These are phyloP conservation scores for Bombardia bombarda DNA, from an alignment of 495 filamentous ascomycete genomes.

Conservation along the genomic window DNA sequence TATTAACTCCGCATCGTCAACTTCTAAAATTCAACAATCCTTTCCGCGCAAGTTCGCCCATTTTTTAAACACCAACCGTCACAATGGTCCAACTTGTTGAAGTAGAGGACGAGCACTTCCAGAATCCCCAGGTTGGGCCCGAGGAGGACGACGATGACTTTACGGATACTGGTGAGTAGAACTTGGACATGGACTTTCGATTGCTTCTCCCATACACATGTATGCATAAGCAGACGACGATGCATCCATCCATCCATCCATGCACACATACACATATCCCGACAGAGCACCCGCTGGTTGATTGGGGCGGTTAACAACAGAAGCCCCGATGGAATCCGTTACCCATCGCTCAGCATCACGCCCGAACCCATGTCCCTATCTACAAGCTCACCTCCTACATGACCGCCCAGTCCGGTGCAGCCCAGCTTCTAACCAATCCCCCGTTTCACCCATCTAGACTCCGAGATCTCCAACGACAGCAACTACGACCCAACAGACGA, in stretches of 20 bases:
- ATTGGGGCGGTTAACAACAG: no score
- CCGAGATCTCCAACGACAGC: conserved; percentile 55
- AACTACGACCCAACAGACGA: conserved; percentile 47
- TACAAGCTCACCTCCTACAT: not conserved
- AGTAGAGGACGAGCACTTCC: conserved; percentile 92
- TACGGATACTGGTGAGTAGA: conserved; percentile 74
- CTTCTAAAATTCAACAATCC: no score
- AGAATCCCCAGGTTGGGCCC: conserved; percentile 58
- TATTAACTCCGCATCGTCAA: no score
- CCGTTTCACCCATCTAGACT: conserved; percentile 34
- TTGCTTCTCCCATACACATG: no score
- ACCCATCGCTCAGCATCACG: no score
- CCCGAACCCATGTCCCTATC: not conserved
- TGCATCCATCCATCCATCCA: no score
- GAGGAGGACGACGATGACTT: conserved; percentile 81
- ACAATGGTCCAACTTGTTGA: conserved; percentile 96
- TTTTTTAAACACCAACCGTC: conserved; percentile 14
- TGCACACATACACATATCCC: no score
- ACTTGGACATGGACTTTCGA: no score
- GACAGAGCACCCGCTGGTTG: no score
- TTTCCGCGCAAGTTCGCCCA: not conserved
- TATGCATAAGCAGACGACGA: no score
- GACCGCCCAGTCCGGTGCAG: not conserved
- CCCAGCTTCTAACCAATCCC: conserved; percentile 8
- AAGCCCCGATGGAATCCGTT: no score